These are phyloP conservation scores for Asterochloris sp. DNA, from an alignment of 139 green algal species.

Conservation along the genomic window DNA sequence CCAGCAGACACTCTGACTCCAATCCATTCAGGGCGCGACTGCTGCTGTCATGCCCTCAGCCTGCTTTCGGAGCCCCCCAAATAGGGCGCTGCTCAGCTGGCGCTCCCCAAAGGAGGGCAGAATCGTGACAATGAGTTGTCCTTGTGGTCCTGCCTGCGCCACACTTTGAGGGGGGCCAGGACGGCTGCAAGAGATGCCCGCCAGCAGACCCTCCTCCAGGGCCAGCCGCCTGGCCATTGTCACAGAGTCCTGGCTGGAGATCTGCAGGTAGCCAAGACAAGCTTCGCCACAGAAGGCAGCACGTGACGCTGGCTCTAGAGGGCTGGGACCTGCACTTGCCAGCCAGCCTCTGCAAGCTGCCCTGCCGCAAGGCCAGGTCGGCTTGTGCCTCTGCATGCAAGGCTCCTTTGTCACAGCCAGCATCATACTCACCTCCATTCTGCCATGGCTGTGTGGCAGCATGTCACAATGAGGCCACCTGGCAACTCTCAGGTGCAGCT, in stretches of 20 bases:
- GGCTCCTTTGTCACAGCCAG: too few relatives aligned
- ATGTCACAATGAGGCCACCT: too few relatives aligned
- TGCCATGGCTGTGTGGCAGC: too few relatives aligned
- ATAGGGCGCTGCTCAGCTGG: slow-evolving; percentile 89
- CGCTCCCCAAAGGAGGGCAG: slow-evolving; percentile 90
- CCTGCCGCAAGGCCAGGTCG: too few relatives aligned
- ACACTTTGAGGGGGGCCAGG: slow-evolving; percentile 66
- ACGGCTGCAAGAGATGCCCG: slow-evolving; percentile 66
- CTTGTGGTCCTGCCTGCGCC: slow-evolving; percentile 80
- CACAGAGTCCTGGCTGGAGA: slow-evolving; percentile 79
- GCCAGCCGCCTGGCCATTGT: slow-evolving; percentile 82
- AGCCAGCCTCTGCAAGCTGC: too few relatives aligned
- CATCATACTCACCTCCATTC: too few relatives aligned
- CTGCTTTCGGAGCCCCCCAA: slow-evolving; percentile 77
- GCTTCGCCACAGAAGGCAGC: neutral
- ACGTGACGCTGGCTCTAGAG: too few relatives aligned
- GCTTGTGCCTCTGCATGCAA: too few relatives aligned
- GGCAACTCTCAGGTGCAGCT: too few relatives aligned
- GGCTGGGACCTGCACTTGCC: too few relatives aligned
- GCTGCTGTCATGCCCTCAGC: slow-evolving; percentile 73
- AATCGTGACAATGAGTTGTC: slow-evolving; percentile 77
- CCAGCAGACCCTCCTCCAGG: slow-evolving; percentile 80
- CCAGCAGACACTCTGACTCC: too few relatives aligned
- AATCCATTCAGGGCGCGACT: neutral
- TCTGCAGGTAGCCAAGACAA: slow-evolving; percentile 10